Evolutionary conservation across 2,329 filamentous ascomycete genomes (phyloP), one percentile per base, ranked within the genome.

Genomic region (Fusarium clavum): DNA sequence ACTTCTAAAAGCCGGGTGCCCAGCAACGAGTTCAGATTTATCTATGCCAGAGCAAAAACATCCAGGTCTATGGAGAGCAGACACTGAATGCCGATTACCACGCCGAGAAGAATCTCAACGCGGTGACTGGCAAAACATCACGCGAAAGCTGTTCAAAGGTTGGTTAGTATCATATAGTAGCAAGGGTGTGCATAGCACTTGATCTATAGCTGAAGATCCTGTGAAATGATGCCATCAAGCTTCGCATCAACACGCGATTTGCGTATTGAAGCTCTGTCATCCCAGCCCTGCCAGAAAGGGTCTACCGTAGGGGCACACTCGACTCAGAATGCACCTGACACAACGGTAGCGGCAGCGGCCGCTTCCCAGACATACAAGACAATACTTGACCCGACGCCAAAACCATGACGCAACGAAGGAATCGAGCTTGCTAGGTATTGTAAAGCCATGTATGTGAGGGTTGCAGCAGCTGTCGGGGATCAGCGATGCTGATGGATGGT

Each of bases 21-120:
- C 84, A 87, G 85, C 84, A 86, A 85, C 80, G 84, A 85, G 85
- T 77, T 75, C 63, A 69, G 14, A 70, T 76, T 83, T 32, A 77
- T 86, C 82, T 86, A 79, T 85, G 85, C 85, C 85, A 87, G 84
- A 79, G 83, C 83, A 84, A 86, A 86, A 84, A 87, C 83, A 84
- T 81, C 79, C 81, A 82, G 77, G 82, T 78, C 83, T 83, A 85
- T 80, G 74, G 78, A 73, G 76, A 77, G 73, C 67, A 81, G 81
- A 79, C 80, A 69, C 77, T 82, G 82, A 81, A 84, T 82, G 84
- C 82, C 84, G 83, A 86, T 85, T 81, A 66, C 76, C 76, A 78
- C 77, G 72, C 64, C 68, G 75, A 74, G 68, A 69, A 60, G 34
- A 69, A 70, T 71, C 73, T 69, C 77, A 76, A 76, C 68, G 73